These are phyloP conservation scores for Amphirosellinia nigrospora DNA, from an alignment of 495 filamentous ascomycete species.

Conservation along the genomic window DNA sequence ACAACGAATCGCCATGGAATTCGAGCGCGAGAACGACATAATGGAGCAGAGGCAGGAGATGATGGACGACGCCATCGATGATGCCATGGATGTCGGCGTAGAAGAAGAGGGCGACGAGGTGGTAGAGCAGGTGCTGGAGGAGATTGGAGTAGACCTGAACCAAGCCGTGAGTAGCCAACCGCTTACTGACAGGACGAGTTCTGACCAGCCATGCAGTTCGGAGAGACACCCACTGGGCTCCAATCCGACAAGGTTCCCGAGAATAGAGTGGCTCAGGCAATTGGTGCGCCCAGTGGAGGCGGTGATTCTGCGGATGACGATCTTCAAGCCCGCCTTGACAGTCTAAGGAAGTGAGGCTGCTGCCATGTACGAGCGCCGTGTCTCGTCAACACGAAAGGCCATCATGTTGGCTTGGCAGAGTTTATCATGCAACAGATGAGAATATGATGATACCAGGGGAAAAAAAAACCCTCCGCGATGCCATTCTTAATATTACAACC, in stretches of 20 bases:
- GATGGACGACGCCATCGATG: constrained; percentile 99
- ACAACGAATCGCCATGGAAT: constrained; percentile 98
- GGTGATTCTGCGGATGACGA: constrained; percentile 73
- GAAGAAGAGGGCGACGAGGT: constrained; percentile 94
- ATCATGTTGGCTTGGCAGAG: neutral
- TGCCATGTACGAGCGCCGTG: neutral
- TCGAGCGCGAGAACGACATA: constrained; percentile 97
- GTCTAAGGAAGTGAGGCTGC: constrained; percentile 62
- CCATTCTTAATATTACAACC: constrained; percentile 9
- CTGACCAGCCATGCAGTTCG: constrained; percentile 60
- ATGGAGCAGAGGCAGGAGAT: constrained; percentile 99
- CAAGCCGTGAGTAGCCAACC: constrained; percentile 69
- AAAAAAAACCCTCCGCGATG: neutral
- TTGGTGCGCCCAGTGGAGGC: constrained; percentile 63
- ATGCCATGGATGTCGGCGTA: constrained; percentile 91
- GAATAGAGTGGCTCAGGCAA: constrained; percentile 73
- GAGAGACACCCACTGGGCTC: constrained; percentile 77
- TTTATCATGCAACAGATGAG: neutral
- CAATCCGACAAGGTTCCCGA: constrained; percentile 65
- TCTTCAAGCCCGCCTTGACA: constrained; percentile 82
- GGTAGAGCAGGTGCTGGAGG: constrained; percentile 93
- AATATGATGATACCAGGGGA: neutral
- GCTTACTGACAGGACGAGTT: constrained; percentile 2
- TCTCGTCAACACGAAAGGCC: neutral
- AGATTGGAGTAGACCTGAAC: constrained; percentile 92